Base-by-base conservation (phyloP, 2,329 filamentous ascomycete genomes). In the Nemania serpens region DNA sequence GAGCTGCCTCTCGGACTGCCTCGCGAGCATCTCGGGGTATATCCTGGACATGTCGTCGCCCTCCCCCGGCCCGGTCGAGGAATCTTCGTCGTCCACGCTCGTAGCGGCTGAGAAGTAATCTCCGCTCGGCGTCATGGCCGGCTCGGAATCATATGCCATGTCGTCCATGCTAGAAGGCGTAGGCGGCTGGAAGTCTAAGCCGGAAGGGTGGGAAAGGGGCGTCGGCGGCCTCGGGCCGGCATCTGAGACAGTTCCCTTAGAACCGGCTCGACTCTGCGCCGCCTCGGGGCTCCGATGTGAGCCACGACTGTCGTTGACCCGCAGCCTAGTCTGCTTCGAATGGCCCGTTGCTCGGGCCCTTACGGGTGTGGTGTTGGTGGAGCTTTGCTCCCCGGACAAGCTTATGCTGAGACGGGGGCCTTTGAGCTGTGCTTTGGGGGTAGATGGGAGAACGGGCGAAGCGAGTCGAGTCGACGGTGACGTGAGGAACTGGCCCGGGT, bases 121-220 rank as follows among this genome's bases (percentile, higher is more conserved):
- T 5, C 48, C 62, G 17, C 36, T 50, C 3, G 68, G 67, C 29
- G 69, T 68, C 63, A 70, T 63, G 18, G 65, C 62, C 4, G 73
- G 72, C 54, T 75, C 72, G n/a, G 73, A 75, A 54, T 75, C 71
- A 55, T 75, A 75, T 6, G 68, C 71, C 43, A 68, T 55, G 11
- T 73, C 69, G 22, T 65, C 63, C 33, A 61, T 57, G 54, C 68
- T 70, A 11, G 71, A 66, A 2, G 70, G 70, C 34, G 70, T 73
- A n/a, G 70, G 61, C 3, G 70, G 68, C 39, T 68, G 68, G 50
- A 59, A 69, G 29, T 64, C 61, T 2, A 59, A 36, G 39, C 56
- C 50, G 0, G 60, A 41, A 13, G 70, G 65, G 7, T 72, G 70
- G n/a, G 70, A 66, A 17, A 65, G 55, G n/a, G 68, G 64, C 0